Evolutionary conservation across 495 filamentous ascomycete species (phyloP), one percentile per base, ranked within the genome.

Genomic region (Penicillium maclennaniae): DNA sequence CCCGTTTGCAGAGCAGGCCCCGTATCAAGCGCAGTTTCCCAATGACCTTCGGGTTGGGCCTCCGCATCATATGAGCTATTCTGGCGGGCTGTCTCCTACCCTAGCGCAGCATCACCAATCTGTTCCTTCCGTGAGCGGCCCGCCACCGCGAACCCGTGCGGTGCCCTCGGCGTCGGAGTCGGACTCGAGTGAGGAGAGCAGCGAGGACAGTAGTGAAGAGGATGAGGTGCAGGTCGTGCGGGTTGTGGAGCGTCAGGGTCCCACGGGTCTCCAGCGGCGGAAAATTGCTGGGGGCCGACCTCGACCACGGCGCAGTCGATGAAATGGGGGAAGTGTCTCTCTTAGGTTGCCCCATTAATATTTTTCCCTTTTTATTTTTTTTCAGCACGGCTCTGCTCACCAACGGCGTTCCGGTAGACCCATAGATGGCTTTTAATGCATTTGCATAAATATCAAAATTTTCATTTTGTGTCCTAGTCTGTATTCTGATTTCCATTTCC

Each of bases 141-240:
- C 54, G 19, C 55, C 50, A 40, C 39, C 63, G 40, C 55, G 57
- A 43, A 39, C 58, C 23, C 46, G 50, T n/a, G 53, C 34, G 21
- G 52, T 56, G 10, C 55, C 48, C 14, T 50, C 65, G 20, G 61
- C 59, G 44, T 49, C 56, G 12, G 57, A 56, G 28, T 51, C 62
- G 2, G 62, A 65, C 9, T 62, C 58, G 27, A 63, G 54, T 44
- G 61, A 62, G 46, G 25, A 62, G 54, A 44, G 55, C n/a, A 55
- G 51, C 36, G 56, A 53, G 34, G 65, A 56, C 41, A 68, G 61
- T 51, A 63, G 60, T n/a, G 69, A 72, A 20, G 67, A 68, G n/a
- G 63, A 68, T 44, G 63, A 66, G 42, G 58, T 70, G 19, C 64
- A 68, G 44, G 63, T 74, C 7, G 61, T 74, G 53, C 58, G 63